Conservation (phyloP, 148 eudicot genomes). For the Camellia sinensis region DNA sequence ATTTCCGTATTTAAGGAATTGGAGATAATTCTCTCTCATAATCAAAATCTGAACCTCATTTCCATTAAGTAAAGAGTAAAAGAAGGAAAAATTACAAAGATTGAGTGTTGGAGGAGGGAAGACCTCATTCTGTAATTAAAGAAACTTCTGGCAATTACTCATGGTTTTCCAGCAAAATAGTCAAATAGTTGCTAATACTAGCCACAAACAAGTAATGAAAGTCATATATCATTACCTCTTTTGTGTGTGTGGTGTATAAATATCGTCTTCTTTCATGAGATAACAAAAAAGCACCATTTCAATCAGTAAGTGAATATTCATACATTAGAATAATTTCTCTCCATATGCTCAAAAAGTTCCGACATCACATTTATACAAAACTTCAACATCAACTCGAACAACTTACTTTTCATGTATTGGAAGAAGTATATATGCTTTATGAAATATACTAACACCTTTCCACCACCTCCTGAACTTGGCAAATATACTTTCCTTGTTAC, state of each 20-base stretch:
- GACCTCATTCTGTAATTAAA: not conserved
- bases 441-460: conserved; percentile 88
- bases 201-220: not conserved
- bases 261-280: not conserved
- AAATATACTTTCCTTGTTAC: conserved; percentile 53
- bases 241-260: not conserved
- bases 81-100: not conserved
- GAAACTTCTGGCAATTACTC: not conserved
- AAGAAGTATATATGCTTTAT: conserved; percentile 85
- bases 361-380: not conserved
- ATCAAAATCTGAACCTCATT: not conserved
- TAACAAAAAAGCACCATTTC: not conserved
- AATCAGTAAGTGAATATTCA: not conserved
- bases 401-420: conserved; percentile 90
- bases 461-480: conserved; percentile 92
- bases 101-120: not conserved
- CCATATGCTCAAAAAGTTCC: not conserved
- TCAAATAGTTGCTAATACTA: not conserved
- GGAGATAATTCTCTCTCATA: not conserved
- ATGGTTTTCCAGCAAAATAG: not conserved
- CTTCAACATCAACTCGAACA: conserved; percentile 4
- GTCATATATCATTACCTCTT: not conserved
- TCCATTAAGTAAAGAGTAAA: not conserved
- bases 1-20: not conserved
- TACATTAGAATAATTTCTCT: not conserved